A percentile compares a stretch with the other conserved stretches of the same genome.
These are phyloP conservation scores for Globisporangium rhizosaccharum DNA, from an alignment of 352 stramenopile species.

Conservation along the genomic window DNA sequence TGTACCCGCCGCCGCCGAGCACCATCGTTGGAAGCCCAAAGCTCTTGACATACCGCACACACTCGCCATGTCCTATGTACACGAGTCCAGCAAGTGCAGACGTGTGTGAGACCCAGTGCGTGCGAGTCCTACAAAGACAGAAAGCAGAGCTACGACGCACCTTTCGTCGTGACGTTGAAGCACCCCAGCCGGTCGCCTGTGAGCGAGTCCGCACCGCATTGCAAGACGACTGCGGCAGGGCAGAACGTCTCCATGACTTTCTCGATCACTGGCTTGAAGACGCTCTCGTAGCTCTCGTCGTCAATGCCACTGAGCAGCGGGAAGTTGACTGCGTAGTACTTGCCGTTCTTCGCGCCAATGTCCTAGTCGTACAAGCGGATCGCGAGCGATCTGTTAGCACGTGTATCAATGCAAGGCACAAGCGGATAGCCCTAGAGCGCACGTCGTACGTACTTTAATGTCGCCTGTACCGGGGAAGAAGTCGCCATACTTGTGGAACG, in stretches of 20 bases:
- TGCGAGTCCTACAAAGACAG: not conserved
- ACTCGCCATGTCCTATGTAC: slow-evolving; percentile 88
- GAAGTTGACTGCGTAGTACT: slow-evolving; percentile 99
- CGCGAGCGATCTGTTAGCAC: slow-evolving; percentile 19
- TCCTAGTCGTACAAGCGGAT: slow-evolving; percentile 35
- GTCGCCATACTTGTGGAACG: slow-evolving; percentile 99
- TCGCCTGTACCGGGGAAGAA: slow-evolving; percentile 97
- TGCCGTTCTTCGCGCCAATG: slow-evolving; percentile 86
- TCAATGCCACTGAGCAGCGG: slow-evolving; percentile 98
- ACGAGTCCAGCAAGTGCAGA: slow-evolving; percentile 41
- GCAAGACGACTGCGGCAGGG: slow-evolving; percentile 95
- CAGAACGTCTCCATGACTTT: slow-evolving; percentile 97
- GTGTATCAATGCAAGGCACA: not conserved
- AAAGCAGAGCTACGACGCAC: slow-evolving; percentile 19
- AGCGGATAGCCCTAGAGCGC: not conserved
- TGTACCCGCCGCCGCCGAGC: slow-evolving; percentile 97
- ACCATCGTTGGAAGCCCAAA: slow-evolving; percentile 97
- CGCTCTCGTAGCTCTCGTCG: slow-evolving; percentile 91
- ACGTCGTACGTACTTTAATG: slow-evolving; percentile 31
- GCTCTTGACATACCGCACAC: slow-evolving; percentile 94
- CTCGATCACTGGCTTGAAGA: slow-evolving; percentile 91
- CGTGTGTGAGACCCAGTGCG: slow-evolving; percentile 17
- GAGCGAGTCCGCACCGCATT: slow-evolving; percentile 98
- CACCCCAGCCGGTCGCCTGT: slow-evolving; percentile 96
- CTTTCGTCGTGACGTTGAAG: slow-evolving; percentile 98